phyloP scores from a whole-genome alignment of 129 eudicot species.

The Saussurea involucrata region DNA sequence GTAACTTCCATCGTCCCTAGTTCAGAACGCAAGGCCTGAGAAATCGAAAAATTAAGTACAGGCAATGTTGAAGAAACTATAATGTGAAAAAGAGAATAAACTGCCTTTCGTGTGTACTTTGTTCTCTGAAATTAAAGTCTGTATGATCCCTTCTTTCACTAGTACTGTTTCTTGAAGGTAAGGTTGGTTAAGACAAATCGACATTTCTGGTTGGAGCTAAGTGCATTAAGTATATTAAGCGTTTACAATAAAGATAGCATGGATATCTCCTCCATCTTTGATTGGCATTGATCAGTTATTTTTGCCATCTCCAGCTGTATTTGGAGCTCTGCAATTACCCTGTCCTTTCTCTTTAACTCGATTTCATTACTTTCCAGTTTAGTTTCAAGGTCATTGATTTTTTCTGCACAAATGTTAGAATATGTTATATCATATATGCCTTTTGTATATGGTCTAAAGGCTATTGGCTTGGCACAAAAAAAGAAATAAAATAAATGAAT shows the following conservation, averaged over 20 bases:
- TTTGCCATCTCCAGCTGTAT: conserved; percentile 47
- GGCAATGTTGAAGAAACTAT: neutral
- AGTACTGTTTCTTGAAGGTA: conserved; percentile 57
- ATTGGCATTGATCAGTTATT: conserved; percentile 23
- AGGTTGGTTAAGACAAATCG: conserved; percentile 39
- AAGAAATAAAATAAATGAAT: neutral
- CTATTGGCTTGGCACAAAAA: neutral
- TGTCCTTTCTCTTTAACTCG: conserved; percentile 46
- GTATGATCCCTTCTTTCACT: conserved; percentile 48
- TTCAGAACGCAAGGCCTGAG: conserved; percentile 60
- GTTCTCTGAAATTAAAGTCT: conserved; percentile 47
- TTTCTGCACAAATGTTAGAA: conserved; percentile 39
- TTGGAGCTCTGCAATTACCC: conserved; percentile 43
- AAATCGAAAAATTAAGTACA: neutral
- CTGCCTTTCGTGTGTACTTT: conserved; percentile 24
- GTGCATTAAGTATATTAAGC: neutral
- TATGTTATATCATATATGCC: neutral
- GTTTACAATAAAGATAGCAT: neutral
- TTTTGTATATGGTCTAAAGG: neutral
- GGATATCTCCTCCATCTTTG: conserved; percentile 60
- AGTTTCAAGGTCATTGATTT: conserved; percentile 44
- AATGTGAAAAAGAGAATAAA: conserved; percentile 18
- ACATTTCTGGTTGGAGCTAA: conserved; percentile 7
- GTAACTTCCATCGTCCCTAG: conserved; percentile 40
- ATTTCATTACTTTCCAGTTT: conserved; percentile 31